Conservation (phyloP, 345 rosid genomes). For the Isatis tinctoria region DNA sequence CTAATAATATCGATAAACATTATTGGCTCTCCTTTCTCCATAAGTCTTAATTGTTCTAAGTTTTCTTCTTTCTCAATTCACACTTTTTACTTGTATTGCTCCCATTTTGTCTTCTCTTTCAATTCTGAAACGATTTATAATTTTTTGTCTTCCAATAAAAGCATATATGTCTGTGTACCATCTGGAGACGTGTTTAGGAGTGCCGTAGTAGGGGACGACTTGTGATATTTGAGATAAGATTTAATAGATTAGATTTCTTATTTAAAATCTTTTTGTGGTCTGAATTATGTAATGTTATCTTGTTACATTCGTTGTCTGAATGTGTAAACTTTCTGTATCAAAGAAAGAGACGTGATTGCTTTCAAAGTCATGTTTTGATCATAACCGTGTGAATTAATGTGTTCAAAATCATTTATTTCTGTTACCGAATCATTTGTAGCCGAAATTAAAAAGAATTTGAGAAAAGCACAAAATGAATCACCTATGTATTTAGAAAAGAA, state of each 20-base stretch:
- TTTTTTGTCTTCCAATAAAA: background rate
- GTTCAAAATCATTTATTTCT: background rate
- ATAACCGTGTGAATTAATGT: background rate
- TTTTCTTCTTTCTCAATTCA: background rate
- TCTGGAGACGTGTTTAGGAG: constrained; percentile 1
- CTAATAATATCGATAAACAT: background rate
- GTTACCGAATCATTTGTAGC: background rate
- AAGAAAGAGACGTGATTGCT: background rate
- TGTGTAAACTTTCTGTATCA: background rate
- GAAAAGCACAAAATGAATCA: background rate
- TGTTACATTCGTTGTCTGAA: background rate
- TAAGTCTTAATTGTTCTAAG: background rate
- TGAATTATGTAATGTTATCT: constrained; percentile 9
- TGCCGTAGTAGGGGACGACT: background rate
- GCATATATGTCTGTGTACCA: background rate
- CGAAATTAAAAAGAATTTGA: background rate
- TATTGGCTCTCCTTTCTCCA: background rate
- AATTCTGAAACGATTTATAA: too few species aligned
- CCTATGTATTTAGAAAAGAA: too few species aligned
- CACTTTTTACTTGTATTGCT: background rate
- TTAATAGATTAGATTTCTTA: background rate
- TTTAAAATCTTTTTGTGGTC: background rate
- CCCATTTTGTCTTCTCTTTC: background rate
- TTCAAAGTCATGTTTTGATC: background rate
- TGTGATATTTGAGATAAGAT: background rate